phyloP scores from a whole-genome alignment of 495 filamentous ascomycete species.

The Haplographium delicatum region DNA sequence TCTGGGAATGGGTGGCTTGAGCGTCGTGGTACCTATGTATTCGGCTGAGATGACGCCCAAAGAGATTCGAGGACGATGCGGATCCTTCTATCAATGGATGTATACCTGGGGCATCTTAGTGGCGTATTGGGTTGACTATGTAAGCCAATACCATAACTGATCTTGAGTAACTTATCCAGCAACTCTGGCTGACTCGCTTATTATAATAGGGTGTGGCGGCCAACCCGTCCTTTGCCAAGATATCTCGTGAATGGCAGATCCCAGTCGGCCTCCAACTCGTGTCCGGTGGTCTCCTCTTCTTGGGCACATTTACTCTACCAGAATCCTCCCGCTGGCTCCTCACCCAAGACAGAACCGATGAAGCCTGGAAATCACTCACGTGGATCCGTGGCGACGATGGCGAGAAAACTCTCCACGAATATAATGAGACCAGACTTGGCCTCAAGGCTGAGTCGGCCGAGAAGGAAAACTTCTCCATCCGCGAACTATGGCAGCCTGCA shows the following conservation, averaged over 20 bases:
- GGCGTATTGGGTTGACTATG: constrained; percentile 49
- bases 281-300: constrained; percentile 36
- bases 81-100: constrained; percentile 22
- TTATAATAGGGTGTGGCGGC: no score
- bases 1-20: constrained; percentile 47
- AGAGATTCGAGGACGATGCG: constrained; percentile 44
- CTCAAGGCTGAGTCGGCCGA: no score
- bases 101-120: constrained; percentile 35
- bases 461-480: no score
- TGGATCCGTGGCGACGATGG: no score
- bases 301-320: constrained; percentile 41
- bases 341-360: constrained; percentile 40
- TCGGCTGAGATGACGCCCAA: constrained; percentile 50
- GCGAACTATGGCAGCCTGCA: no score
- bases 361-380: no score
- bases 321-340: constrained; percentile 47
- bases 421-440: no score
- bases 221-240: no score
- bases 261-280: constrained; percentile 44
- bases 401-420: no score
- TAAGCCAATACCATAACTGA: no score
- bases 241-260: constrained; percentile 48
- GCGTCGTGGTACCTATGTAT: constrained; percentile 42
- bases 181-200: no score
- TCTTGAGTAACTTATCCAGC: no score